Evolutionary conservation across 805 yeast genomes (phyloP), one percentile per base, ranked within the genome.

Genomic region (Ogataea saltuana): DNA sequence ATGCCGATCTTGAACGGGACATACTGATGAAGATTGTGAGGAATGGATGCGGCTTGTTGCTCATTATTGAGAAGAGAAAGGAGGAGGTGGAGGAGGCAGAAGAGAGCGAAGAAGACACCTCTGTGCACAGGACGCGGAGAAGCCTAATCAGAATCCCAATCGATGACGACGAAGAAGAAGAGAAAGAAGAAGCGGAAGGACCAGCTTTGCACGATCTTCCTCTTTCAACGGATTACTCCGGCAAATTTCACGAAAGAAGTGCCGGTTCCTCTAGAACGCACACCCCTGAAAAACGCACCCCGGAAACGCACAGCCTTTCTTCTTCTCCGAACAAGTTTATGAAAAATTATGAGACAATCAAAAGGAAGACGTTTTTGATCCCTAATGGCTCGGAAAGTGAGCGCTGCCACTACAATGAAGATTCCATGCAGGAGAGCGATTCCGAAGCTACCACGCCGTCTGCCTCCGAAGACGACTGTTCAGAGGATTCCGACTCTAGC

Each of bases 311-410:
- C n/a, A n/a, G n/a, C n/a, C n/a, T n/a, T n/a, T n/a, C n/a, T n/a
- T n/a, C n/a, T n/a, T n/a, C n/a, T n/a, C n/a, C n/a, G n/a, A n/a
- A n/a, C n/a, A n/a, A n/a, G n/a, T n/a, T n/a, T n/a, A n/a, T 25
- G 6, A 58, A 52, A 30, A 62, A 62, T 39, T 62, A 62, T 30
- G 50, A 51, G 20, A 62, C 66, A 1, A 37, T 44, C 16, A 44
- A 41, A 6, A 52, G 67, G 33, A 56, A 50, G 35, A 56, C 65
- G 1, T 45, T 41, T 4, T 49, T 59, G 37, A 46, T 53, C 8
- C 62, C 64, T 27, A 20, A 32, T 13, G 50, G 33, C 11, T n/a
- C n/a, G n/a, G n/a, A n/a, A n/a, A n/a, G n/a, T n/a, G n/a, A n/a
- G n/a, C n/a, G n/a, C n/a, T n/a, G n/a, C n/a, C n/a, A n/a, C n/a